Base-by-base conservation (phyloP, 495 filamentous ascomycete genomes). In the Penicillium argentinense region DNA sequence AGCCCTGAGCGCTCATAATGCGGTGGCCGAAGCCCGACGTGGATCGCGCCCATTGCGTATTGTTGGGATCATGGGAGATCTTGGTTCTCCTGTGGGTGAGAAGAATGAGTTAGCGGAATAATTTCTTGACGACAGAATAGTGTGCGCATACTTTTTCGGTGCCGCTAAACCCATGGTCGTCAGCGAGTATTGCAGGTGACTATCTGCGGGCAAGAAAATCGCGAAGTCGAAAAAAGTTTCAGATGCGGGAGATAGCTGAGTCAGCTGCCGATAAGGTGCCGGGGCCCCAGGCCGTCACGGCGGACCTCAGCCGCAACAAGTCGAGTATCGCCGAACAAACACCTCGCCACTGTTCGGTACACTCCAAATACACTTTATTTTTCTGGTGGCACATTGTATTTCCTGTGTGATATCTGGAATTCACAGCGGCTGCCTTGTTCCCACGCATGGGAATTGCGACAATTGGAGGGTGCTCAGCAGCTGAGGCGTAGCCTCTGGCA, bases 61-160 rank as follows among this genome's bases (percentile, higher is more conserved):
- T 97, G 64, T 96, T 95, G 11, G 92, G 92, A 70, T 98, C 92
- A 57, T 84, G 70, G 37, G 88, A 85, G 39, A 97, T 78, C 65
- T 92, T 96, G 25, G 77, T 80, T 56, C 81, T 87, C 63, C 92
- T 97, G 46, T 17, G 29, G 24, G 43, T 5, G 22, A 25, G 5
- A n/a, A 49, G 27, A 21, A 24, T 27, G 17, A n/a, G 7, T 12
- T 19, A 16, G 18, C n/a, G n/a, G n/a, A n/a, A n/a, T n/a, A n/a
- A n/a, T n/a, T n/a, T n/a, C n/a, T n/a, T n/a, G n/a, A n/a, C n/a
- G n/a, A n/a, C n/a, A n/a, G n/a, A n/a, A n/a, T n/a, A 26, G 9
- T 17, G 19, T 19, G 24, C 12, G 46, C 64, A 43, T 77, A 91
- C 88, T 86, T 88, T 55, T 78, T 78, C 41, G 84, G 82, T 27